phyloP scores from a whole-genome alignment of 75 land plant genomes.

The Picea glauca region DNA sequence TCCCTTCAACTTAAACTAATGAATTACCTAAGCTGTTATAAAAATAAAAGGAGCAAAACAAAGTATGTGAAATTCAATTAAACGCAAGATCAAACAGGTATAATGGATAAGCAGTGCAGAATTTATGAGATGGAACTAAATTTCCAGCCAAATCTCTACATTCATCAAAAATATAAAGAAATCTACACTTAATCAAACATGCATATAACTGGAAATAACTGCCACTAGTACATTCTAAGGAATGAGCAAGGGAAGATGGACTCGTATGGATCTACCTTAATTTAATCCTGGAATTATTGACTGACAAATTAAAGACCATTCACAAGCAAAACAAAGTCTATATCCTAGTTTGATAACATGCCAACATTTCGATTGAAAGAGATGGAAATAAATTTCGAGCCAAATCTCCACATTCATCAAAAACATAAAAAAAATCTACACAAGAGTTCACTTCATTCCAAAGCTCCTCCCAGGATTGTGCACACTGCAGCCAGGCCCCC shows the following conservation, averaged over 20 bases:
- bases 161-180: background rate
- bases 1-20: background rate
- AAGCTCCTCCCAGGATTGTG: too few species aligned
- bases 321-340: background rate
- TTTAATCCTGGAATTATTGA: background rate
- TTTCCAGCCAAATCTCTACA: background rate
- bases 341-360: slow-evolving; percentile 11
- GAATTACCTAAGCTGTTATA: background rate
- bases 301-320: background rate
- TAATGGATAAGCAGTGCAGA: too few species aligned
- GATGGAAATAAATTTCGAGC: background rate
- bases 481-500: too few species aligned
- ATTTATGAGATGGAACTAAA: background rate
- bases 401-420: background rate
- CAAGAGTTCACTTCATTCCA: too few species aligned
- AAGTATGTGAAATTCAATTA: too few species aligned
- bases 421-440: background rate
- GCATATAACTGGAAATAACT: background rate
- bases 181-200: background rate
- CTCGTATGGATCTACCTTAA: background rate
- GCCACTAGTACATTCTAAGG: background rate
- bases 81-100: too few species aligned
- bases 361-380: slow-evolving; percentile 57
- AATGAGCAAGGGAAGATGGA: background rate
- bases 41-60: too few species aligned